Percentiles rank a stretch among this genome's conserved stretches.
phyloP scores from a whole-genome alignment of 352 stramenopile species.

The Globisporangium nagaii region DNA sequence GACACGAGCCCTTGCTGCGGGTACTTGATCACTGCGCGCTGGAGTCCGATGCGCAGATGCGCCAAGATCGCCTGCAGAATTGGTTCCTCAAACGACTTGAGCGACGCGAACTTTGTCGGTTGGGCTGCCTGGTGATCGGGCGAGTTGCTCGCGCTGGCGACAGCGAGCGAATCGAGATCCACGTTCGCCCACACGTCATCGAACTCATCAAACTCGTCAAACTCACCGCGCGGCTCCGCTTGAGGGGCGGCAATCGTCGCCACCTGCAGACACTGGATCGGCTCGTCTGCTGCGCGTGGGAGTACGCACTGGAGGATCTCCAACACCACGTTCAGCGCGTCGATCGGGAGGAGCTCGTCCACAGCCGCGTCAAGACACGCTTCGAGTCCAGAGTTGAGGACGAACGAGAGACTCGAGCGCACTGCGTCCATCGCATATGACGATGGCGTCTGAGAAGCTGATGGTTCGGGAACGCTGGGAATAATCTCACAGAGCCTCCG shows the following conservation, averaged over 20 bases:
- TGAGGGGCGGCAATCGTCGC: not conserved
- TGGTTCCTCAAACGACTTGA: constrained; percentile 21
- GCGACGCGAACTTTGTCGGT: not conserved
- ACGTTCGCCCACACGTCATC: constrained; percentile 38
- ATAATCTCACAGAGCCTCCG: constrained; percentile 21
- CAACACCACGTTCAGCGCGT: constrained; percentile 38
- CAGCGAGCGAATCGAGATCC: constrained; percentile 28
- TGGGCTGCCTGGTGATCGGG: not conserved
- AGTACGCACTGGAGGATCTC: constrained; percentile 51
- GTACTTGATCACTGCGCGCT: constrained; percentile 55
- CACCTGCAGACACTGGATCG: constrained; percentile 20
- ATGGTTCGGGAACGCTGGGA: constrained; percentile 4
- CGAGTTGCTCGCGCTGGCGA: not conserved
- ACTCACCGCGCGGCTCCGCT: constrained; percentile 7
- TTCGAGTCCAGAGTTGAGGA: constrained; percentile 39
- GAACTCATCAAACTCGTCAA: constrained; percentile 50
- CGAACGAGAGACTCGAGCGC: constrained; percentile 26
- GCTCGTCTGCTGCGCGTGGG: constrained; percentile 22
- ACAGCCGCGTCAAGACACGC: constrained; percentile 36
- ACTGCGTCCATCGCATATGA: constrained; percentile 22
- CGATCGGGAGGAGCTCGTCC: constrained; percentile 21
- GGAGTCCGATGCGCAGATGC: constrained; percentile 37
- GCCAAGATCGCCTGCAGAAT: constrained; percentile 21
- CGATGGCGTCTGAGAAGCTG: constrained; percentile 2
- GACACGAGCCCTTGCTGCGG: constrained; percentile 17